phyloP scores from a whole-genome alignment of 192 early-diverging fungal genomes.

The Oehlia diaphana region DNA sequence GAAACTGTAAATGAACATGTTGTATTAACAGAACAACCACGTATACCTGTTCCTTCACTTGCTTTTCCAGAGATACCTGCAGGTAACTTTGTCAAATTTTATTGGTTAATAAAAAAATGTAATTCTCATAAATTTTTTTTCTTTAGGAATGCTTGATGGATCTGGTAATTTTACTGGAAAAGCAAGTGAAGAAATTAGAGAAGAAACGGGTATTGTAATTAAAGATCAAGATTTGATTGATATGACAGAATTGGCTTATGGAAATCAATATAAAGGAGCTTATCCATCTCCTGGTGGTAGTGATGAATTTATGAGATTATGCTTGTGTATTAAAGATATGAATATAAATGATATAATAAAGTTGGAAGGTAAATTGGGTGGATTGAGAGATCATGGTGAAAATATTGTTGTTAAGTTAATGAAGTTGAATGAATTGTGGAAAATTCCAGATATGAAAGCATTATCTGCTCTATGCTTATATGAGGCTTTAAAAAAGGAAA shows the following conservation, averaged over 20 bases:
- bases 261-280: slow-evolving; percentile 47
- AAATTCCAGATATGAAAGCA: slow-evolving; percentile 68
- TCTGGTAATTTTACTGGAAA: slow-evolving; percentile 71
- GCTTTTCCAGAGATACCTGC: slow-evolving; percentile 78
- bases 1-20: slow-evolving; percentile 48
- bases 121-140: too few relatives aligned
- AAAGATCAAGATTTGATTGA: slow-evolving; percentile 62
- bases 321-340: slow-evolving; percentile 66
- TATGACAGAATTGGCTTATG: slow-evolving; percentile 59
- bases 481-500: slow-evolving; percentile 43
- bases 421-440: slow-evolving; percentile 64
- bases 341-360: slow-evolving; percentile 48
- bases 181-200: slow-evolving; percentile 76
- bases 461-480: slow-evolving; percentile 66
- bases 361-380: slow-evolving; percentile 64
- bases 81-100: slow-evolving; percentile 32
- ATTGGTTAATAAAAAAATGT: too few relatives aligned
- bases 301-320: slow-evolving; percentile 76
- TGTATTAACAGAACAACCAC: slow-evolving; percentile 74
- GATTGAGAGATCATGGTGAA: slow-evolving; percentile 76
- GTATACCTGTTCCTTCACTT: slow-evolving; percentile 63
- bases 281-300: slow-evolving; percentile 81
- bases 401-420: slow-evolving; percentile 70
- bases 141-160: slow-evolving; percentile 71
- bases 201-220: slow-evolving; percentile 78